A percentile compares a stretch with the other conserved stretches of the same genome.
Evolutionary conservation across 1,139 yeast genomes (phyloP).

Genomic region (Geotrichum phurueaensis): DNA sequence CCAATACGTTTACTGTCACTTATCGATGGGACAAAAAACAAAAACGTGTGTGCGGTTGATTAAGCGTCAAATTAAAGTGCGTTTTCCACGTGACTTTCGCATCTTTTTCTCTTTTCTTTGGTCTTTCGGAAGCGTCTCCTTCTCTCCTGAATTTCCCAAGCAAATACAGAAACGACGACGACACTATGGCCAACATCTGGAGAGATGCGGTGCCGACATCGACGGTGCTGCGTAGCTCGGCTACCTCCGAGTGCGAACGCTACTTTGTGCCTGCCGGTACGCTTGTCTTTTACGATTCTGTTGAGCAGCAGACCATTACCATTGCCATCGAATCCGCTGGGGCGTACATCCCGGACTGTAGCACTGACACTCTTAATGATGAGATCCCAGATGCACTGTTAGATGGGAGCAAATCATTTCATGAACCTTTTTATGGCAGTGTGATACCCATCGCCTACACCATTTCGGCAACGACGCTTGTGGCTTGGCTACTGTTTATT

Average conservation of each 20-base stretch:
- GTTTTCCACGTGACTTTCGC: not conserved
- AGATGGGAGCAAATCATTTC: constrained; percentile 4
- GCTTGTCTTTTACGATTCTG: constrained; percentile 22
- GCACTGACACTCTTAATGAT: constrained; percentile 3
- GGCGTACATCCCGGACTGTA: constrained; percentile 21
- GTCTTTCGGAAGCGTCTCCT: not conserved
- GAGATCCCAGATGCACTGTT: constrained; percentile 4
- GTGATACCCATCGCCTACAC: constrained; percentile 35
- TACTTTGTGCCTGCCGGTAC: constrained; percentile 27
- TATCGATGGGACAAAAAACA: not conserved
- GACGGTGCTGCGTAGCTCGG: not conserved
- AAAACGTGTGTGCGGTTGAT: not conserved
- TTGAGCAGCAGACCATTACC: constrained; percentile 16
- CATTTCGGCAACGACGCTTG: constrained; percentile 33
- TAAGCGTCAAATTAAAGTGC: not conserved
- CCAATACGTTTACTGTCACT: not conserved
- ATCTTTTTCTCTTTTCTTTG: not conserved
- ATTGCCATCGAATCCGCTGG: constrained; percentile 20
- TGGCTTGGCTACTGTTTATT: constrained; percentile 35
- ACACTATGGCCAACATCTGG: constrained; percentile 19
- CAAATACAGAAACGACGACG: not conserved
- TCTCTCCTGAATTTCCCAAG: not conserved
- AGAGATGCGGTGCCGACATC: constrained; percentile 17
- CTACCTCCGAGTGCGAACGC: constrained; percentile 13
- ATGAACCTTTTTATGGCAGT: constrained; percentile 35